Percentiles rank a stretch among this genome's conserved stretches.
Conservation (phyloP, 2,329 filamentous ascomycete species). For the Diaporthe humulicola region DNA sequence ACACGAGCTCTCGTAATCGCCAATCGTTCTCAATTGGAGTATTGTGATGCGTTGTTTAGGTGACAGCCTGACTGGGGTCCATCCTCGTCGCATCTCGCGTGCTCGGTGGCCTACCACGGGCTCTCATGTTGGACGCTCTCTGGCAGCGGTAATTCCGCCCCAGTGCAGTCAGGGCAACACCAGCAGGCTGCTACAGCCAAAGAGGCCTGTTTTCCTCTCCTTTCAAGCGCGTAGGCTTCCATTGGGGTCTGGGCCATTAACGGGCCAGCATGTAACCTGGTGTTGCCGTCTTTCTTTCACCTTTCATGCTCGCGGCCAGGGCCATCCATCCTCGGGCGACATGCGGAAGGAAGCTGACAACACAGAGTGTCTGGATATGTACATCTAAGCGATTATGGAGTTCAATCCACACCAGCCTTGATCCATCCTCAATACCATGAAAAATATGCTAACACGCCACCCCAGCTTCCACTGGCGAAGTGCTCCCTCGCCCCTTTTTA, state of each 20-base stretch:
- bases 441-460: not conserved
- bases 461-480: not conserved
- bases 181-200: not conserved
- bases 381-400: no score
- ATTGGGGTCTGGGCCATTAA: not conserved
- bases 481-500: not conserved
- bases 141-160: not conserved
- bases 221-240: not conserved
- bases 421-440: no score
- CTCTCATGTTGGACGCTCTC: not conserved
- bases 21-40: constrained; percentile 17
- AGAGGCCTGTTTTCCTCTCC: not conserved
- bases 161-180: not conserved
- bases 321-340: not conserved
- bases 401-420: not conserved
- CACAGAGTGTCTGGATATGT: no score
- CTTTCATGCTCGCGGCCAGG: not conserved
- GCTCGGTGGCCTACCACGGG: not conserved
- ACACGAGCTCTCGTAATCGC: constrained; percentile 5
- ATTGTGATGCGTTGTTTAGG: constrained; percentile 17
- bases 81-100: constrained; percentile 17
- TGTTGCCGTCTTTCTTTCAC: not conserved
- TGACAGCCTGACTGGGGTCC: not conserved
- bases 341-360: not conserved
- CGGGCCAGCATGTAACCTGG: not conserved